Evolutionary conservation across 2,329 filamentous ascomycete species (phyloP).

Genomic region (Thelonectria discophora): DNA sequence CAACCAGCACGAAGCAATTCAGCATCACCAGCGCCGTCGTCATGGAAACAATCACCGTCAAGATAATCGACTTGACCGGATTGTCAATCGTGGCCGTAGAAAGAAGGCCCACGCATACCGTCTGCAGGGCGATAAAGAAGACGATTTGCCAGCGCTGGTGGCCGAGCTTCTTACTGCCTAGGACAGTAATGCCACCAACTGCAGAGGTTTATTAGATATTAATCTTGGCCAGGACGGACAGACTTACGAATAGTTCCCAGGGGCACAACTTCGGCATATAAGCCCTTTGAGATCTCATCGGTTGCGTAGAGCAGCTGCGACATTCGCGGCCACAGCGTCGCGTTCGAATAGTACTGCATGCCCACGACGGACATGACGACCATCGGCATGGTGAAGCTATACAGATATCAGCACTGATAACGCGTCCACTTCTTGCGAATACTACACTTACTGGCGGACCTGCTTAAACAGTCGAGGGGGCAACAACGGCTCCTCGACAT

Average conservation of each 20-base stretch:
- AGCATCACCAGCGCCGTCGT: constrained; percentile 23
- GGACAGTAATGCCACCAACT: constrained; percentile 19
- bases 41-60: constrained; percentile 23
- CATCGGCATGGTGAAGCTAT: constrained; percentile 21
- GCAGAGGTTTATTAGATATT: no score
- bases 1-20: constrained; percentile 25
- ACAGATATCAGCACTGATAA: background rate
- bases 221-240: no score
- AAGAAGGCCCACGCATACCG: constrained; percentile 14
- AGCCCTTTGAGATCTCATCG: constrained; percentile 20
- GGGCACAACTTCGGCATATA: constrained; percentile 17
- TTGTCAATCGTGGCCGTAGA: constrained; percentile 19
- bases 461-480: constrained; percentile 21
- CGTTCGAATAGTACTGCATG: constrained; percentile 24
- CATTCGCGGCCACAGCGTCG: constrained; percentile 20
- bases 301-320: constrained; percentile 19
- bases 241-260: constrained; percentile 18
- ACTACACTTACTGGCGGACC: constrained; percentile 16
- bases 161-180: constrained; percentile 15
- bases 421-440: no score
- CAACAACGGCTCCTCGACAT: constrained; percentile 12
- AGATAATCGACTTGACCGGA: constrained; percentile 18
- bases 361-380: constrained; percentile 20
- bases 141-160: constrained; percentile 25
- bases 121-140: constrained; percentile 19